Conservation (phyloP, 164 flowering plant genomes). For the Kalanchoe fedtschenkoi region DNA sequence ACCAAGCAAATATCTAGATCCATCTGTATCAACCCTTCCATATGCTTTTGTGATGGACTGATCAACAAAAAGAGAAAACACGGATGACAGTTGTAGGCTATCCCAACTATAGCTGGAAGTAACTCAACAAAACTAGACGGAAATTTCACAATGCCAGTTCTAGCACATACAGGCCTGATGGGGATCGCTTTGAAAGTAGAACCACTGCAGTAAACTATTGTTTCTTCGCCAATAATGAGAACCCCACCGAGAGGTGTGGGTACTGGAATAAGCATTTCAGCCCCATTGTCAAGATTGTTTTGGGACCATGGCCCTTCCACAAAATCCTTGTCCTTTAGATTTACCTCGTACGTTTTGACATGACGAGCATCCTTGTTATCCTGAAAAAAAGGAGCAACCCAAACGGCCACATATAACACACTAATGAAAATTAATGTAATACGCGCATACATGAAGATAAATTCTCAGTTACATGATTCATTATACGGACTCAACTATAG, state of each 20-base stretch:
- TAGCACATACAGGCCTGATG: constrained; percentile 62
- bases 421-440: background rate
- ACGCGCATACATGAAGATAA: background rate
- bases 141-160: constrained; percentile 9
- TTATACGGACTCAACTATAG: background rate
- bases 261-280: constrained; percentile 82
- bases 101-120: background rate
- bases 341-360: constrained; percentile 91
- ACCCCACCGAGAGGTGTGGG: constrained; percentile 97
- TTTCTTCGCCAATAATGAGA: constrained; percentile 93
- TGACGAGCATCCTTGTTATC: constrained; percentile 98
- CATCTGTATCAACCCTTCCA: constrained; percentile 98
- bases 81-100: background rate
- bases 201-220: constrained; percentile 90
- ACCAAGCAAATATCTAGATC: constrained; percentile 90
- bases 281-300: constrained; percentile 95
- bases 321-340: constrained; percentile 90
- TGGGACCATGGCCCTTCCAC: constrained; percentile 97
- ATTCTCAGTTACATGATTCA: background rate
- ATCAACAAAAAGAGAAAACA: constrained; percentile 14
- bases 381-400: constrained; percentile 29
- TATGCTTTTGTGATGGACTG: constrained; percentile 90
- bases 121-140: background rate
- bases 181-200: constrained; percentile 83
- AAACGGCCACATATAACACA: no score